These are phyloP conservation scores for Lunasporangiospora selenospora DNA, from an alignment of 192 early-diverging fungal genomes.

Conservation along the genomic window DNA sequence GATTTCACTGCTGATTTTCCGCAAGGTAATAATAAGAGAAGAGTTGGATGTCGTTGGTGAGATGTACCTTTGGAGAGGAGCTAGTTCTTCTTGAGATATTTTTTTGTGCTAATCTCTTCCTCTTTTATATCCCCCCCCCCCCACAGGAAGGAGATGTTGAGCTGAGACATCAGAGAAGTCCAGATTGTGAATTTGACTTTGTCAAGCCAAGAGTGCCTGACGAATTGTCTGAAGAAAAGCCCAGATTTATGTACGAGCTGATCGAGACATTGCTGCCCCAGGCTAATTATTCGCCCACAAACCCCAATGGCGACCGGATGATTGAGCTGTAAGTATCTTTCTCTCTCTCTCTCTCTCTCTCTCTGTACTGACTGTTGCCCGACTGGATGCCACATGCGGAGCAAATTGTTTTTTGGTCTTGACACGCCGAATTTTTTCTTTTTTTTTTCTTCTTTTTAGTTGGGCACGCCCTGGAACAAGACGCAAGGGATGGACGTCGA, in stretches of 20 bases:
- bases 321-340: conserved; percentile 77
- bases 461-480: conserved; percentile 47
- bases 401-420: background rate
- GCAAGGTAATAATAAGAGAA: conserved; percentile 57
- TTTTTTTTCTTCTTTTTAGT: conserved; percentile 5
- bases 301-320: conserved; percentile 68
- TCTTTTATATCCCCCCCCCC: conserved; percentile 4
- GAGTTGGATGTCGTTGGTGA: background rate
- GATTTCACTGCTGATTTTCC: conserved; percentile 86
- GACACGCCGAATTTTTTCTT: background rate
- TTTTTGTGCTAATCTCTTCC: background rate
- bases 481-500: conserved; percentile 51
- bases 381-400: background rate
- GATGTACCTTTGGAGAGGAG: background rate
- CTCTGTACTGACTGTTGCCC: background rate
- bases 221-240: conserved; percentile 76
- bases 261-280: conserved; percentile 92
- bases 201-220: conserved; percentile 70
- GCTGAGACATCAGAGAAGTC: conserved; percentile 90
- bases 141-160: conserved; percentile 84
- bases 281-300: conserved; percentile 67
- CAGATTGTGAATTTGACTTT: conserved; percentile 97
- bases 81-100: background rate
- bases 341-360: background rate
- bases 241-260: conserved; percentile 81